Evolutionary conservation across 768 basidiomycete species (phyloP), one percentile per base, ranked within the genome.

Genomic region (Gloeophyllum trabeum): DNA sequence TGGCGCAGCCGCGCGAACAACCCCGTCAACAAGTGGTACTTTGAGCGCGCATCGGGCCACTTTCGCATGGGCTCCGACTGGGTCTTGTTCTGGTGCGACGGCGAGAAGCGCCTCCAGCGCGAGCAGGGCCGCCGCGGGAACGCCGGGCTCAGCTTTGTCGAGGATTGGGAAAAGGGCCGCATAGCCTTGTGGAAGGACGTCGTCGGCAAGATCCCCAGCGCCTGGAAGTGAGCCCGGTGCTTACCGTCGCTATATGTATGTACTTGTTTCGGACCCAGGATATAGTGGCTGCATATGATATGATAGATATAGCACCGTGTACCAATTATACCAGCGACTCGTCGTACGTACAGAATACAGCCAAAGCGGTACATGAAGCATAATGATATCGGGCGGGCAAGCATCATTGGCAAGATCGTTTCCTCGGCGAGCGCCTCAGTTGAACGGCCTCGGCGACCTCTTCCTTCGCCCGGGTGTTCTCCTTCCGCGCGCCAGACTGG

Each of bases 1-100:
- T 99, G 96, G 96, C 77, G 96, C 36, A 86, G 81, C 57, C 73
- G 96, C 42, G 71, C 84, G 5, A 73, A 96, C 63, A 99, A 99
- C 60, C 93, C 92, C 0, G 79, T 98, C 43, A 99, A 99, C 65
- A 94, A 92, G 63, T 99, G 96, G 96, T 99, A 99, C 63, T 97
- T 90, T 50, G 96, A 99, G 55, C 79, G 96, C 24, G 87, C 84
- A 56, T 84, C 82, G 16, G 96, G 96, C 16, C 93, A 97, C 63
- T 47, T 91, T 28, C 73, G 87, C 48, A 74, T 83, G 68, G 84
- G 81, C 7, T 7, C 7, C 7, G 66, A 78, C 20, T 99, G 94
- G 89, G 79, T 90, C 35, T 60, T 99, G 52, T 99, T 99, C 61
- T 99, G 96, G 96, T 96, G 93, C 60, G 96, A 99, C 63, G 90